Base-by-base conservation (phyloP, 1,139 yeast genomes). In the Hyphopichia fennica region DNA sequence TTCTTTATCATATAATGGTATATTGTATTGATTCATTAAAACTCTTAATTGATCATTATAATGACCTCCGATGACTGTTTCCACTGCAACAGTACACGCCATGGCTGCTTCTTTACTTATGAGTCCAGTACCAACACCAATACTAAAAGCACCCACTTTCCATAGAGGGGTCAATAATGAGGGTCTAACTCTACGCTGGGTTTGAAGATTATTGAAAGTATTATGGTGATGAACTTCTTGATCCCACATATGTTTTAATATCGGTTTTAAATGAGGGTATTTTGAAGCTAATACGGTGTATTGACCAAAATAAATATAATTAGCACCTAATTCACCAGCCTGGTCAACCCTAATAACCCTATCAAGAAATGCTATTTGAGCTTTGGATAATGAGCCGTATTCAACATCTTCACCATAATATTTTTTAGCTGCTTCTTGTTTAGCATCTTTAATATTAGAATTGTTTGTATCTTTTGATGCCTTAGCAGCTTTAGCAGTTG, bases 81-180 rank as follows among this genome's bases (percentile, higher is more conserved):
- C 99, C 1, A 93, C 99, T 0, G 99, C 99, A 46, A 91, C 98
- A 0, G 99, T 93, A 59, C 99, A 95, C 1, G 99, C 99, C 99
- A 93, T 93, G 2, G 99, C 99, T 1, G 97, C 97, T 60, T 93
- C 96, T 56, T 89, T 88, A 22, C 96, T 87, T 49, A 91, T 67
- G 41, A 87, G 56, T 0, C 96, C 98, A 0, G 99, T 93, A 1
- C 84, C 86, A 1, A 81, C 81, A 2, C 99, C 99, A 67, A 93
- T 73, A 0, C 84, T 84, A 42, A 86, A 75, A 0, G 99, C 98
- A 2, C 97, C 98, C 0, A 80, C 67, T 59, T 87, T 89, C 99
- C 99, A 93, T 2, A 89, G 57, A 3, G 99, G 99, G 0, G 98
- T 90, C 38, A 93, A 66, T 9, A 91, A 55, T 0, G 96, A 88